Evolutionary conservation across 768 basidiomycete species (phyloP).

Genomic region (Calocybe cyanea): DNA sequence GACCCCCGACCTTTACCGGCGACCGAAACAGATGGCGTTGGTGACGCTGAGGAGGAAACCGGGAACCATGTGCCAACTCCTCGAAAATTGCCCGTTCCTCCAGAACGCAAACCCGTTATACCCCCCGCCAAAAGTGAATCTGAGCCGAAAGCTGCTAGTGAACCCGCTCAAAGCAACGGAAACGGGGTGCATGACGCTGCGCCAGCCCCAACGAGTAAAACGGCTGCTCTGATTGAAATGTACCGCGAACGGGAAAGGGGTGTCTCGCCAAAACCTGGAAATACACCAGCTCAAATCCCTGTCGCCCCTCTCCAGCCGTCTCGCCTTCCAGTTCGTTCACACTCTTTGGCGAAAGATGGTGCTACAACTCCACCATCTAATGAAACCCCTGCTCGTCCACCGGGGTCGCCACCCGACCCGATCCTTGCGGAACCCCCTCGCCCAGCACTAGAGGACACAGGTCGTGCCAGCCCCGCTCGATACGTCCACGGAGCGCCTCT

Average conservation of each 20-base stretch:
- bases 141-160: constrained; percentile 2
- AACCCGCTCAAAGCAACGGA: constrained; percentile 9
- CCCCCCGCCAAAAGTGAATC: constrained; percentile 7
- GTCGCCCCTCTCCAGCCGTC: constrained; percentile 34
- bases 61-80: neutral
- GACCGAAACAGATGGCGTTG: constrained; percentile 32
- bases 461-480: constrained; percentile 61
- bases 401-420: constrained; percentile 20
- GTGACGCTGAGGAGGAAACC: constrained; percentile 22
- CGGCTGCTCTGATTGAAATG: constrained; percentile 81
- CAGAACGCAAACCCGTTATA: constrained; percentile 2
- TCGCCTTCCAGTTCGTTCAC: constrained; percentile 35
- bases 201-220: constrained; percentile 47
- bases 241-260: constrained; percentile 71
- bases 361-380: constrained; percentile 18
- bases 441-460: constrained; percentile 40
- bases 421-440: constrained; percentile 29
- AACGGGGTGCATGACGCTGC: constrained; percentile 11
- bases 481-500: constrained; percentile 84
- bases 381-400: constrained; percentile 23
- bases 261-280: constrained; percentile 23
- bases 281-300: constrained; percentile 20
- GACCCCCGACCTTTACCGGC: constrained; percentile 35
- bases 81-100: constrained; percentile 17
- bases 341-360: constrained; percentile 20